Conservation (phyloP, 192 early-diverging fungal genomes). For the Diversispora epigaea region DNA sequence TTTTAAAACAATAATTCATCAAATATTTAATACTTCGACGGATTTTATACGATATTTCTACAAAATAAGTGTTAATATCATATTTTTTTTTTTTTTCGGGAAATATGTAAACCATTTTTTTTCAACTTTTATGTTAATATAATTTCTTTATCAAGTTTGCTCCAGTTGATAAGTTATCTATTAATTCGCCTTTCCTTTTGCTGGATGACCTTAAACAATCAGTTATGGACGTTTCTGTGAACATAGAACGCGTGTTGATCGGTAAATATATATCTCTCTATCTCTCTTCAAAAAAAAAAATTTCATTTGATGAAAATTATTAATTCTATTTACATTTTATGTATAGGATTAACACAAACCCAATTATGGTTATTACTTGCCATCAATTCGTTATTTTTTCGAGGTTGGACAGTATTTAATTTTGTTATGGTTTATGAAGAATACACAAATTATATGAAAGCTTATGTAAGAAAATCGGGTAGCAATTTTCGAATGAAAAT, state of each 20-base stretch:
- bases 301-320: not conserved
- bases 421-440: not conserved
- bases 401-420: not conserved
- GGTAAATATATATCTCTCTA: not conserved
- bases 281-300: too few relatives aligned
- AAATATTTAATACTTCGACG: conserved; percentile 13
- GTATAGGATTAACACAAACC: not conserved
- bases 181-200: not conserved
- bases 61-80: conserved; percentile 13
- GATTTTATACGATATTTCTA: not conserved
- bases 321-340: not conserved
- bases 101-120: too few relatives aligned
- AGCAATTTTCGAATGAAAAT: not conserved
- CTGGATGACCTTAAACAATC: not conserved
- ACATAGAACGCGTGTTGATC: not conserved
- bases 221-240: not conserved
- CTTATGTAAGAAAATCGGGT: not conserved
- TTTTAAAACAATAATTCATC: conserved; percentile 1
- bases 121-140: too few relatives aligned
- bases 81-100: not conserved
- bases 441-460: not conserved
- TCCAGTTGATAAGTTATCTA: not conserved
- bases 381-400: not conserved
- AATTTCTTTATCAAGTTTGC: not conserved
- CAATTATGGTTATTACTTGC: conserved; percentile 1